Conservation (phyloP, 129 eudicot species). For the Chrysanthemum makinoi region DNA sequence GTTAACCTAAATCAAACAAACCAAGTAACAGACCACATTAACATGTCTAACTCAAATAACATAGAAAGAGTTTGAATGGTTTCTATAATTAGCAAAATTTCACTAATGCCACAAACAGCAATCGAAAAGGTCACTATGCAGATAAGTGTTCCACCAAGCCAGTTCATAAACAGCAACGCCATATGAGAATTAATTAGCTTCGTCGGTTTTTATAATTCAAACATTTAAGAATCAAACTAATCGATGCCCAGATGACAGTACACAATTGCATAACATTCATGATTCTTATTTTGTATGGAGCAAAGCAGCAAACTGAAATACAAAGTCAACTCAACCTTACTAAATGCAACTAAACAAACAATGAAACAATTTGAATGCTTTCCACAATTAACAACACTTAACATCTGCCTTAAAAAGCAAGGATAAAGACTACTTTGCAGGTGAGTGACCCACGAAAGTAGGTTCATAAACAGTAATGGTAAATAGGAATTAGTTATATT, state of each 20-base stretch:
- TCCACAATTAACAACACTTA: conserved; percentile 20
- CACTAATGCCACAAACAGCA: conserved; percentile 10
- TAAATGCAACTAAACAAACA: background rate
- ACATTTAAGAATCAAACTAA: conserved; percentile 5
- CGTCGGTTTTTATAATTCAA: background rate
- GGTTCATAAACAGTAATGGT: background rate
- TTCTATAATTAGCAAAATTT: conserved; percentile 20
- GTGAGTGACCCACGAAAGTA: background rate
- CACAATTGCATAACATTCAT: no score
- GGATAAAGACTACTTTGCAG: conserved; percentile 9
- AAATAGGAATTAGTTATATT: background rate
- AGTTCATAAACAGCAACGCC: conserved; percentile 9
- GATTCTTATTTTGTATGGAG: no score
- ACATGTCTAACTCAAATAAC: conserved; percentile 10
- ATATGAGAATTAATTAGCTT: background rate
- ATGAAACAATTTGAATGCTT: conserved; percentile 2
- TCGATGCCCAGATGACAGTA: no score
- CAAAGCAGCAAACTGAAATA: no score
- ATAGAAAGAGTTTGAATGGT: conserved; percentile 3
- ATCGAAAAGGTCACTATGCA: conserved; percentile 15
- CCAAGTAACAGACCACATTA: background rate
- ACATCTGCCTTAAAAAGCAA: conserved; percentile 16
- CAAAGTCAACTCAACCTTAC: no score
- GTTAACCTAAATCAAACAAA: background rate
- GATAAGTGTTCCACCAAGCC: background rate